phyloP scores from a whole-genome alignment of 768 basidiomycete species.

The Suillus placidus region DNA sequence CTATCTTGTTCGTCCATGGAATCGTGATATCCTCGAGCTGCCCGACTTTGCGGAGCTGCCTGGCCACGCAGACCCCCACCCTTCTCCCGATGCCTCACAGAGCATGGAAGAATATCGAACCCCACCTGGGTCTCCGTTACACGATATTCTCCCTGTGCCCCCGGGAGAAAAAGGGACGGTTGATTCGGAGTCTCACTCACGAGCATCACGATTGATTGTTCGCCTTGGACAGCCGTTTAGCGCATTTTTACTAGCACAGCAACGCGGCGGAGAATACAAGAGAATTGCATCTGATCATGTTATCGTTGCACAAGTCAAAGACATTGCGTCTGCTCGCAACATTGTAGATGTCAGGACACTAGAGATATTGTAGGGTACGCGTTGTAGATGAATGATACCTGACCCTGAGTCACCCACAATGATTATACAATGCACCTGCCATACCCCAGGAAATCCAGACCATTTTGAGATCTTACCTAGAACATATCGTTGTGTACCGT shows the following conservation, averaged over 20 bases:
- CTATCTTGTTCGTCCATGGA: neutral
- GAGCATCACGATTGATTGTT: neutral
- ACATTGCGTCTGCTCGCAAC: neutral
- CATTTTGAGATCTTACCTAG: no score
- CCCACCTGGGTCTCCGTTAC: neutral
- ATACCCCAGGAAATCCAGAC: no score
- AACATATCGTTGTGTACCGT: no score
- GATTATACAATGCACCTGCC: no score
- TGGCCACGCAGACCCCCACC: neutral
- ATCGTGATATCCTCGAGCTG: neutral
- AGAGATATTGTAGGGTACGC: neutral
- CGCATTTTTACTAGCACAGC: slow-evolving; percentile 1
- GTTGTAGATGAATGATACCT: neutral
- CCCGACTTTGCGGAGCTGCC: neutral
- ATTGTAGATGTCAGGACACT: neutral
- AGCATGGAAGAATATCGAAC: neutral
- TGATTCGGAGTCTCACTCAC: neutral
- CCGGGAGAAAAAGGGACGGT: neutral
- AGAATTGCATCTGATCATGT: neutral
- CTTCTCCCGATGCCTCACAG: neutral
- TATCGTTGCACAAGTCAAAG: neutral
- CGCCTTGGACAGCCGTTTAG: neutral
- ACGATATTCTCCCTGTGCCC: neutral
- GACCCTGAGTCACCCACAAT: neutral
- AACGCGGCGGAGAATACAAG: neutral